phyloP scores from a whole-genome alignment of 768 basidiomycete genomes.

The Boletus sp. region DNA sequence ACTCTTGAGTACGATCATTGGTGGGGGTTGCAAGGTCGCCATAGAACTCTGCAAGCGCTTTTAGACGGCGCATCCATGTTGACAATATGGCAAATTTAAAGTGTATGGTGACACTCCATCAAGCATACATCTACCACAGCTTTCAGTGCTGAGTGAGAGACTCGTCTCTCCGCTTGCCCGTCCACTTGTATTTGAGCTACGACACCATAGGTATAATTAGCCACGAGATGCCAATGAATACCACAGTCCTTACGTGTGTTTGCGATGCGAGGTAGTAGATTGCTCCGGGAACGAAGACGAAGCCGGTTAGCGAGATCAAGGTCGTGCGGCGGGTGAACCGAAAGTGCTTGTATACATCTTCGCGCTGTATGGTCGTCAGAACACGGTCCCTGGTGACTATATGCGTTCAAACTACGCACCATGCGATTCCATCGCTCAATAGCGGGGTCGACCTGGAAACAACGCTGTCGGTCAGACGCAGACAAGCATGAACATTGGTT shows the following conservation, averaged over 20 bases:
- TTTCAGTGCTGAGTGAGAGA: conserved; percentile 35
- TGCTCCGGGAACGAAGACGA: conserved; percentile 62
- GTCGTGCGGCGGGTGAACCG: conserved; percentile 72
- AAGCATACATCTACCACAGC: background rate
- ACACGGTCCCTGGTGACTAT: background rate
- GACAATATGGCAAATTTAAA: background rate
- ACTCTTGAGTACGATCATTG: conserved; percentile 80
- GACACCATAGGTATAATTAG: conserved; percentile 2
- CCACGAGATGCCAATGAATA: conserved; percentile 7
- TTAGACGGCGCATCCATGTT: conserved; percentile 35
- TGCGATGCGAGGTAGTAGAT: conserved; percentile 45
- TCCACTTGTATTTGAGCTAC: conserved; percentile 56
- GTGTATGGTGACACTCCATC: conserved; percentile 1
- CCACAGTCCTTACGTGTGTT: conserved; percentile 37
- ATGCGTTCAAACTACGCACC: conserved; percentile 37
- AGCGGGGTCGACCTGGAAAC: conserved; percentile 47
- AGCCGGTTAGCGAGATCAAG: conserved; percentile 58
- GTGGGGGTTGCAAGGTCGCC: conserved; percentile 82
- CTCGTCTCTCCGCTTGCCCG: conserved; percentile 48
- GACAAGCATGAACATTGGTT: background rate
- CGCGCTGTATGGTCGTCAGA: conserved; percentile 51
- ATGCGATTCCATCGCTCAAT: conserved; percentile 62
- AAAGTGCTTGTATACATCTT: conserved; percentile 81
- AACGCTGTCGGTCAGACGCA: conserved; percentile 1
- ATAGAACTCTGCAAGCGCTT: conserved; percentile 87